These are phyloP conservation scores for Tuber umbilicatum DNA, from an alignment of 495 filamentous ascomycete genomes.

Conservation along the genomic window DNA sequence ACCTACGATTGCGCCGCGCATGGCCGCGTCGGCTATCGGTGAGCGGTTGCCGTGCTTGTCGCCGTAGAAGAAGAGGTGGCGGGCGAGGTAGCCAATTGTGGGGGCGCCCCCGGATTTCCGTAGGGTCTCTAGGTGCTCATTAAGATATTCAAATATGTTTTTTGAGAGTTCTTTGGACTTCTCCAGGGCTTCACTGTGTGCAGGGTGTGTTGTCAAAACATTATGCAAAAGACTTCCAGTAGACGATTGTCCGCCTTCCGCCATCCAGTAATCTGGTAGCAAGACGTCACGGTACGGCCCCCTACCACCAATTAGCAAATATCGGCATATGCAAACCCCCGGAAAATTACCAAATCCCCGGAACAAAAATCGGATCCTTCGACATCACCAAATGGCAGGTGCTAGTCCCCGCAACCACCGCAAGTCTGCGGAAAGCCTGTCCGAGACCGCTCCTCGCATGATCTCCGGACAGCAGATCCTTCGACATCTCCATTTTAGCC, in stretches of 20 bases:
- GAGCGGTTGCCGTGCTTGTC: conserved; percentile 97
- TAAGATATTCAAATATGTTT: conserved; percentile 91
- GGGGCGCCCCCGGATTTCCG: conserved; percentile 60
- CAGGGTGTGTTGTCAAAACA: conserved; percentile 86
- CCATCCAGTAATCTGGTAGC: conserved; percentile 85
- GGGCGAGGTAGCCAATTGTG: conserved; percentile 70
- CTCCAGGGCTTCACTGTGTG: conserved; percentile 67
- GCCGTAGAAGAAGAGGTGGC: conserved; percentile 97
- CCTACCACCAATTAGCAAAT: conserved; percentile 20
- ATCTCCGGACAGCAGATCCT: conserved; percentile 54
- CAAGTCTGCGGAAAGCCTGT: conserved; percentile 88
- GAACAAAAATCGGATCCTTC: conserved; percentile 77
- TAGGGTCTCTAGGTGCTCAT: conserved; percentile 76
- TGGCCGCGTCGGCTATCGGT: conserved; percentile 81
- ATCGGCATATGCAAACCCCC: no score
- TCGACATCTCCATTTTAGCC: conserved; percentile 70
- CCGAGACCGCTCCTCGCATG: conserved; percentile 67
- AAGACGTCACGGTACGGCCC: conserved; percentile 92
- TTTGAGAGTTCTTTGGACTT: conserved; percentile 68
- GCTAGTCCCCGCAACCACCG: conserved; percentile 92
- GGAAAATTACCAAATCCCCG: conserved; percentile 66
- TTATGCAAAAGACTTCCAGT: conserved; percentile 92
- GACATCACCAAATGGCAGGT: conserved; percentile 98
- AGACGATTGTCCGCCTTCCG: conserved; percentile 91
- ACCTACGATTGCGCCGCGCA: conserved; percentile 83